phyloP scores from a whole-genome alignment of 192 early-diverging fungal genomes.

The Gonapodya sp. region DNA sequence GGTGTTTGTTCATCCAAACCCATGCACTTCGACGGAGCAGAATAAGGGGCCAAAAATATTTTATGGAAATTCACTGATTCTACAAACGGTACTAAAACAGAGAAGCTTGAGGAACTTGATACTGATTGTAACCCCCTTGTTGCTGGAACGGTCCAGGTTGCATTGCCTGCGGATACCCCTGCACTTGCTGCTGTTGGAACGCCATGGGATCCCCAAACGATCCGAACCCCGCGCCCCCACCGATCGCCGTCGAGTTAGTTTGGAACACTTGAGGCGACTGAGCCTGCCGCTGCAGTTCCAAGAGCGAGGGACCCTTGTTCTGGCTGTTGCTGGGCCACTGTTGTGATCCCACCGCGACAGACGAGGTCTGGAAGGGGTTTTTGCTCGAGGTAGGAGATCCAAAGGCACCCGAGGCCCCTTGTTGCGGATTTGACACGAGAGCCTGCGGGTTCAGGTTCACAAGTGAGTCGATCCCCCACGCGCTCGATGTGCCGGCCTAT shows the following conservation, averaged over 20 bases:
- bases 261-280: not conserved
- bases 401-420: not conserved
- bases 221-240: not conserved
- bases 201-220: no score
- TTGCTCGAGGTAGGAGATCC: not conserved
- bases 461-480: not conserved
- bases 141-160: not conserved
- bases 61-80: not conserved
- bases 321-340: not conserved
- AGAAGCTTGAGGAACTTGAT: not conserved
- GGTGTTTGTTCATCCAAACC: not conserved
- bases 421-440: not conserved
- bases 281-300: not conserved
- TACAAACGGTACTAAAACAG: not conserved
- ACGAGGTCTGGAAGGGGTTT: not conserved
- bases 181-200: no score
- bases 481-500: no score
- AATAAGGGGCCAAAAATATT: no score
- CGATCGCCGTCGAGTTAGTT: not conserved
- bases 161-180: not conserved
- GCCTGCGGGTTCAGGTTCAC: constrained; percentile 1
- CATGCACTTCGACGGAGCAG: not conserved
- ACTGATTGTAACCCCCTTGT: not conserved
- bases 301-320: not conserved
- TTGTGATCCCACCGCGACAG: not conserved